A percentile compares a stretch with the other conserved stretches of the same genome.
Evolutionary conservation across 2,329 filamentous ascomycete genomes (phyloP).

Genomic region (Furcasterigmium sp.): DNA sequence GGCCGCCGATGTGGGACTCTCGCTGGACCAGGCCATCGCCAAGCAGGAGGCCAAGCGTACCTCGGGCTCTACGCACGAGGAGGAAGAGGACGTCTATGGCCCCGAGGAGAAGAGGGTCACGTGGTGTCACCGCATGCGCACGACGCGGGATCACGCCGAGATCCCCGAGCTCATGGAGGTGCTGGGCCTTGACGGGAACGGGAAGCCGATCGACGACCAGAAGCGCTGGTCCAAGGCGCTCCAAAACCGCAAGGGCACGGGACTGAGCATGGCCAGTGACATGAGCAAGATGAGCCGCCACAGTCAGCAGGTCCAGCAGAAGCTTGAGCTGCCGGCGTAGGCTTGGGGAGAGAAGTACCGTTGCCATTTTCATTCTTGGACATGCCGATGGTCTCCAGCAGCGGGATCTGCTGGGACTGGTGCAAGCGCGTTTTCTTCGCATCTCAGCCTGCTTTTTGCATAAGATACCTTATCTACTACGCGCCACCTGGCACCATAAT

Average conservation of each 20-base stretch:
- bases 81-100: slow-evolving; percentile 16
- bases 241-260: slow-evolving; percentile 46
- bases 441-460: not conserved
- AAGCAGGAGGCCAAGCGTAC: slow-evolving; percentile 4
- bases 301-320: not conserved
- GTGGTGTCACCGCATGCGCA: slow-evolving; percentile 81
- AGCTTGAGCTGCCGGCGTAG: not conserved
- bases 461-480: not conserved
- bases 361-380: not conserved
- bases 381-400: not conserved
- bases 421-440: not conserved
- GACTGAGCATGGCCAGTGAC: slow-evolving; percentile 43
- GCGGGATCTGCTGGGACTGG: not conserved
- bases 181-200: slow-evolving; percentile 48
- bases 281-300: slow-evolving; percentile 37
- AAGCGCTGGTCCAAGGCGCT: slow-evolving; percentile 43
- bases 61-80: slow-evolving; percentile 11
- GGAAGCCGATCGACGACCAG: slow-evolving; percentile 28
- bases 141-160: slow-evolving; percentile 72
- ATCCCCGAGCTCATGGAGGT: slow-evolving; percentile 60
- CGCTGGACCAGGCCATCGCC: slow-evolving; percentile 14
- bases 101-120: slow-evolving; percentile 56
- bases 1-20: slow-evolving; percentile 29
- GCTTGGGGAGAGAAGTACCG: not conserved
- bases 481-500: not conserved